Conservation (phyloP, 345 rosid genomes). For the Barbarea vulgaris region DNA sequence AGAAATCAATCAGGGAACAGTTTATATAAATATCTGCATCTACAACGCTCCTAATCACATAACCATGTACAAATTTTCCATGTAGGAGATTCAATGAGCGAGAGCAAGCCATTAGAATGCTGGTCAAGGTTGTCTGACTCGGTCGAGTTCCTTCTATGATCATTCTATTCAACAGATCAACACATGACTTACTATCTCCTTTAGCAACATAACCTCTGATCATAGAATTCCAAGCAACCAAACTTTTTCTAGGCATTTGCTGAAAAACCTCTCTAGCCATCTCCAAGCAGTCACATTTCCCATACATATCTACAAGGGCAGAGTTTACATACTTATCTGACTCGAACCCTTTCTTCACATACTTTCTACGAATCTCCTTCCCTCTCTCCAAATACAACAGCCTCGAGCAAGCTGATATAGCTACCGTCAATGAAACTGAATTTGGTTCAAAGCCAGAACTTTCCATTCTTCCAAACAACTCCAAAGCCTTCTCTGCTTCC, state of each 20-base stretch:
- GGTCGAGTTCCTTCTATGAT: constrained; percentile 52
- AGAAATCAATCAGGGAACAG: constrained; percentile 58
- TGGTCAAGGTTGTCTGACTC: constrained; percentile 58
- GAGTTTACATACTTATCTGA: constrained; percentile 59
- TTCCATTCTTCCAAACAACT: constrained; percentile 55
- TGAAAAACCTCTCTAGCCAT: constrained; percentile 60
- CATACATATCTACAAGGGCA: constrained; percentile 79
- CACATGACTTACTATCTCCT: constrained; percentile 58
- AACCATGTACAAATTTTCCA: constrained; percentile 64
- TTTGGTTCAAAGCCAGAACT: constrained; percentile 60
- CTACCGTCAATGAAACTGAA: constrained; percentile 58
- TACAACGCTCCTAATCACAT: constrained; percentile 47
- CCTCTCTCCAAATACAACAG: constrained; percentile 68
- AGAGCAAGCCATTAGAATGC: constrained; percentile 59
- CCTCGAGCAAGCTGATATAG: constrained; percentile 60
- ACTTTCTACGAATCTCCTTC: constrained; percentile 54
- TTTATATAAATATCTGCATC: constrained; percentile 45
- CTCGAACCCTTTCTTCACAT: constrained; percentile 39
- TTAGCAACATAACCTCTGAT: constrained; percentile 49
- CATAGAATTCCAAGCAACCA: constrained; percentile 72
- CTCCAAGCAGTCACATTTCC: constrained; percentile 63
- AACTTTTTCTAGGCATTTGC: constrained; percentile 46
- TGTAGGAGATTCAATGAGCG: constrained; percentile 54
- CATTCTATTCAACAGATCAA: constrained; percentile 63
- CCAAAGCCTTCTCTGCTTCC: constrained; percentile 58